phyloP scores from a whole-genome alignment of 2,329 filamentous ascomycete genomes.

The Zalaria sp. region DNA sequence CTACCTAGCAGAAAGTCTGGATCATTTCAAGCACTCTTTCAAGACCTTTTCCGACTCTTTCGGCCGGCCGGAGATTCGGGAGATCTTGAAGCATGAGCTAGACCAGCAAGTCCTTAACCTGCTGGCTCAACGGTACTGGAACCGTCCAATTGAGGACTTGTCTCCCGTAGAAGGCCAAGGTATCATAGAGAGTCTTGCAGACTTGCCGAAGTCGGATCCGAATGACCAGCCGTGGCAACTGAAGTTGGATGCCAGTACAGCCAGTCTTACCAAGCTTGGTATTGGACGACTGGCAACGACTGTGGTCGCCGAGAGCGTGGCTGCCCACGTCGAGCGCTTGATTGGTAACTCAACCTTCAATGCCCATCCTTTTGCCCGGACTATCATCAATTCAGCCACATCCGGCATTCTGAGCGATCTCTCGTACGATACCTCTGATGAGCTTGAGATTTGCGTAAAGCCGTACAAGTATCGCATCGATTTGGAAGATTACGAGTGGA shows the following conservation, averaged over 20 bases:
- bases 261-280: slow-evolving; percentile 81
- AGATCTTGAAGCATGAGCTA: slow-evolving; percentile 79
- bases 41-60: slow-evolving; percentile 86
- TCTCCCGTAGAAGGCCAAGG: slow-evolving; percentile 27
- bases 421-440: slow-evolving; percentile 93
- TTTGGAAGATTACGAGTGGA: slow-evolving; percentile 82
- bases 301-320: slow-evolving; percentile 77
- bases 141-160: slow-evolving; percentile 84
- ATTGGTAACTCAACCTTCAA: slow-evolving; percentile 73
- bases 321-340: slow-evolving; percentile 67
- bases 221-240: slow-evolving; percentile 79
- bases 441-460: slow-evolving; percentile 98
- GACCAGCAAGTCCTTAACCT: slow-evolving; percentile 92
- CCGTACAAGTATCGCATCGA: slow-evolving; percentile 98
- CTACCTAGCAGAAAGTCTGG: slow-evolving; percentile 86
- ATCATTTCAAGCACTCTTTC: slow-evolving; percentile 95
- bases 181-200: slow-evolving; percentile 43
- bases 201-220: slow-evolving; percentile 72
- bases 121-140: slow-evolving; percentile 91
- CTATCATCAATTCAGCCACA: slow-evolving; percentile 85
- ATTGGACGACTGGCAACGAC: slow-evolving; percentile 86
- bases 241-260: slow-evolving; percentile 84
- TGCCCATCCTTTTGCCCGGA: slow-evolving; percentile 78
- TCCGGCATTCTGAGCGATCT: slow-evolving; percentile 83
- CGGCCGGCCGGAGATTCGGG: slow-evolving; percentile 75